Conservation (phyloP, 2,329 filamentous ascomycete species). For the Xylaria polymorpha region DNA sequence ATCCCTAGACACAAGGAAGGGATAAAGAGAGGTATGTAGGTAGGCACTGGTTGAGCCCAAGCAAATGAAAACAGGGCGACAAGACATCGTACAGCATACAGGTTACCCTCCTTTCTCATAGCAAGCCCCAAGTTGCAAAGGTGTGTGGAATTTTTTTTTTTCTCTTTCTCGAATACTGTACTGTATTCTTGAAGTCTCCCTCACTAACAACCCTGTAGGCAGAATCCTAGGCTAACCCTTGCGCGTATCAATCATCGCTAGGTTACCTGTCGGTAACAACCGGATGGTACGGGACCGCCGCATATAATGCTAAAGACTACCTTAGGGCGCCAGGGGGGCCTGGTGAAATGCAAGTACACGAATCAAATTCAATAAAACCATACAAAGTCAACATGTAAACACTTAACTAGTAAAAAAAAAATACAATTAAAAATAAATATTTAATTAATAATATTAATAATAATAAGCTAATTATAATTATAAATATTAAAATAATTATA, state of each 20-base stretch:
- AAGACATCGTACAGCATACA: slow-evolving; percentile 2
- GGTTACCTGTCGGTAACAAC: slow-evolving; percentile 31
- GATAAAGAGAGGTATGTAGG: slow-evolving; percentile 18
- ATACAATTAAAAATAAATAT: too few relatives aligned
- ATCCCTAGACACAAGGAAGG: slow-evolving; percentile 18
- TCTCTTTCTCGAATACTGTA: background rate
- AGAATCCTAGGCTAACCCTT: slow-evolving; percentile 21
- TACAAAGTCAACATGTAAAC: too few relatives aligned
- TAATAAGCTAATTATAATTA: too few relatives aligned
- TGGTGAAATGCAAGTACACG: too few relatives aligned
- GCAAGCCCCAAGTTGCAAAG: too few relatives aligned
- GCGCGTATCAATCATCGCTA: slow-evolving; percentile 24
- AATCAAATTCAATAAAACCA: too few relatives aligned
- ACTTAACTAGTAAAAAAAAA: too few relatives aligned
- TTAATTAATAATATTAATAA: too few relatives aligned
- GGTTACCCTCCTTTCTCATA: background rate
- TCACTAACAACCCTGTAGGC: slow-evolving; percentile 8
- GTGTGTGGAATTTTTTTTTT: background rate
- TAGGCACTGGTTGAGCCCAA: background rate
- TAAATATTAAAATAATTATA: too few relatives aligned
- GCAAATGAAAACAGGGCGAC: slow-evolving; percentile 14
- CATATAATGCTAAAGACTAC: too few relatives aligned
- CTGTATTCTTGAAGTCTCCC: slow-evolving; percentile 21
- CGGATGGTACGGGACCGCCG: slow-evolving; percentile 31
- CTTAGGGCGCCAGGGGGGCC: too few relatives aligned